These are phyloP conservation scores for Nitzschia putrida DNA, from an alignment of 108 stramenopile genomes.

Conservation along the genomic window DNA sequence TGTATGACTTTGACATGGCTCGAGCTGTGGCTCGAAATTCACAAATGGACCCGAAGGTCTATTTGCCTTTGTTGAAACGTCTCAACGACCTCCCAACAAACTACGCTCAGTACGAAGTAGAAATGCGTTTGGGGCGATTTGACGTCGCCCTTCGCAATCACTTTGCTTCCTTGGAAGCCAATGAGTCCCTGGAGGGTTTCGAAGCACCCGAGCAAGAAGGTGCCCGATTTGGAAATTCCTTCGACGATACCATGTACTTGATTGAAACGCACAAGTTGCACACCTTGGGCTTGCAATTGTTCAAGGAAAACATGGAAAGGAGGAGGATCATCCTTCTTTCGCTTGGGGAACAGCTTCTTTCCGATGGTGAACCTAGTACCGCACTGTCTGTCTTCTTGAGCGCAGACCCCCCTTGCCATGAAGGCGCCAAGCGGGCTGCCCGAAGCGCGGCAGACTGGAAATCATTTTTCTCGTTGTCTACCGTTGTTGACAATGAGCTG, in stretches of 20 bases:
- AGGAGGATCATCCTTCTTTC: constrained; percentile 52
- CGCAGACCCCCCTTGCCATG: constrained; percentile 54
- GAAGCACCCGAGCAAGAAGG: constrained; percentile 16
- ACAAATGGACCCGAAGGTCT: constrained; percentile 94
- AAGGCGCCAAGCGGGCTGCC: constrained; percentile 72
- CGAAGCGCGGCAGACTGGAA: constrained; percentile 72
- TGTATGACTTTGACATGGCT: constrained; percentile 90
- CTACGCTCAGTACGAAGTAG: constrained; percentile 73
- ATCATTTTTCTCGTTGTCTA: constrained; percentile 55
- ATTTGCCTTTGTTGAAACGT: constrained; percentile 82
- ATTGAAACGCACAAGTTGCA: constrained; percentile 69
- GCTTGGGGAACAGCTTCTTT: constrained; percentile 63
- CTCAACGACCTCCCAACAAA: constrained; percentile 58
- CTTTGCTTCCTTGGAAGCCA: constrained; percentile 30
- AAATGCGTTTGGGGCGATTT: constrained; percentile 78
- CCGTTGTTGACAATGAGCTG: constrained; percentile 14
- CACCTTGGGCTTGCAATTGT: constrained; percentile 57
- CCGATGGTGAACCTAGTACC: constrained; percentile 45
- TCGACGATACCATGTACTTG: constrained; percentile 65
- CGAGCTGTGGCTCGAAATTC: constrained; percentile 87
- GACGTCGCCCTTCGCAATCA: constrained; percentile 73
- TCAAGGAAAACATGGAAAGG: constrained; percentile 39
- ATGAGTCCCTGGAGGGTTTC: constrained; percentile 29
- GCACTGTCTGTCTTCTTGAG: constrained; percentile 70
- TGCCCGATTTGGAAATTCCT: constrained; percentile 29